Base-by-base conservation (phyloP, 2,329 filamentous ascomycete species). In the Botrytis cinerea region DNA sequence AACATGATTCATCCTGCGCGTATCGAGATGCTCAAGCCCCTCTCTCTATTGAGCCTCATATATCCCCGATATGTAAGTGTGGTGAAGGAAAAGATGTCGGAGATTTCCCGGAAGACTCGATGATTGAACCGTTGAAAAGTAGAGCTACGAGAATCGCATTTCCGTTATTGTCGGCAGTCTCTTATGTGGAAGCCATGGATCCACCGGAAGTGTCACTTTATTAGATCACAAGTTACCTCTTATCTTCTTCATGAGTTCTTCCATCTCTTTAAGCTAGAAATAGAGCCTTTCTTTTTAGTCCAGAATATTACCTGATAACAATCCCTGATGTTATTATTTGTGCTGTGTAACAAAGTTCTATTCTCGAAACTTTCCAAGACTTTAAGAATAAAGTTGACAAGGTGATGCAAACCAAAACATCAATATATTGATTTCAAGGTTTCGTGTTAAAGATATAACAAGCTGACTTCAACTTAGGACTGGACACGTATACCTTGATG, bases 131-230 rank as follows among this genome's bases (percentile, higher is more conserved):
- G 22, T 68, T 20, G 7, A 38, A 20, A 9, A 16, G 22, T 1
- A 45, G 38, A n/a, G 38, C 67, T 32, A 70, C 51, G 5, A 45
- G 51, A 12, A 60, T 70, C 32, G 67, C 38, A 7, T 22, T 70
- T n/a, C 67, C 67, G 51, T 45, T 70, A 14, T 25, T 70, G 14
- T 70, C 67, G 38, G 48, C 51, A 28, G 67, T 60, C 20, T 57
- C 51, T 20, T 60, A 59, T 45, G 51, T 60, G 38, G 51, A 59
- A 45, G 40, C n/a, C 43, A 60, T 70, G 38, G 38, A 59, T 60
- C 64, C 46, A 7, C 22, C 64, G 25, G n/a, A n/a, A 14, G 2
- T 57, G 1, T 57, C 51, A 57, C 0, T 16, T 28, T 28, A 14
- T 57, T 57, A 57, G 51, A 57, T 3, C 51, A 32, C 51, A 8